Percentiles rank a stretch among this genome's conserved stretches.
Evolutionary conservation across 2,329 filamentous ascomycete genomes (phyloP).

Genomic region (Tolypocladium amazonense): DNA sequence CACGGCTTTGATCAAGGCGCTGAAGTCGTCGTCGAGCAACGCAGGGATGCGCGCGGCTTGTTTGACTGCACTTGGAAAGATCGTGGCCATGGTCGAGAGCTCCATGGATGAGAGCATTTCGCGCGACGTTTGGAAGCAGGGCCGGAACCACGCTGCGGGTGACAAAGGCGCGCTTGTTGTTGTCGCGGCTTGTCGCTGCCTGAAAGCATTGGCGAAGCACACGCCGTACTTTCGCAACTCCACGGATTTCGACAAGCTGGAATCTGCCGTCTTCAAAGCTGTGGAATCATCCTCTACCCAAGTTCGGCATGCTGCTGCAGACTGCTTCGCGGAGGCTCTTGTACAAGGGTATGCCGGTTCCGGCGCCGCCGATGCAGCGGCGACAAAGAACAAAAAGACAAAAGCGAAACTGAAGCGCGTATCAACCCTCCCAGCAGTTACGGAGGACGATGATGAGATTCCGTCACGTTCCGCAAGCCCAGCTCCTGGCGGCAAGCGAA

Average conservation of each 20-base stretch:
- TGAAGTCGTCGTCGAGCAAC: constrained; percentile 71
- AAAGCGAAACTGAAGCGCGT: constrained; percentile 51
- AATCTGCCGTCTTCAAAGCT: constrained; percentile 72
- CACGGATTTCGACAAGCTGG: constrained; percentile 82
- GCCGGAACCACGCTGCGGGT: constrained; percentile 59
- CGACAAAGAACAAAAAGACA: constrained; percentile 56
- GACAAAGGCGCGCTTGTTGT: constrained; percentile 82
- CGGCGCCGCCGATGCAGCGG: constrained; percentile 33
- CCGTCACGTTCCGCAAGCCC: constrained; percentile 61
- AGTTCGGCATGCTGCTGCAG: constrained; percentile 77
- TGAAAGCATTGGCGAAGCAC: constrained; percentile 60
- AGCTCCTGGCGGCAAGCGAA: constrained; percentile 56
- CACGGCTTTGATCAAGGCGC: constrained; percentile 60
- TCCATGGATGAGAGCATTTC: constrained; percentile 76
- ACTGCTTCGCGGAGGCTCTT: constrained; percentile 73
- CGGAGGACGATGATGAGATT: constrained; percentile 65
- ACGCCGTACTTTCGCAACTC: constrained; percentile 81
- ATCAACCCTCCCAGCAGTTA: constrained; percentile 48
- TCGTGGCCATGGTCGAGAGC: constrained; percentile 61
- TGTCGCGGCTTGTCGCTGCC: constrained; percentile 65
- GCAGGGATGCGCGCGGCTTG: constrained; percentile 72
- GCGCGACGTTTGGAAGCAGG: constrained; percentile 91
- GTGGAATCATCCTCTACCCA: constrained; percentile 67
- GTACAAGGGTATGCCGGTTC: constrained; percentile 61
- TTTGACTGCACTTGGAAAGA: constrained; percentile 64